A percentile compares a stretch with the other conserved stretches of the same genome.
Evolutionary conservation across 768 basidiomycete species (phyloP).

Genomic region (Pisolithus microcarpus): DNA sequence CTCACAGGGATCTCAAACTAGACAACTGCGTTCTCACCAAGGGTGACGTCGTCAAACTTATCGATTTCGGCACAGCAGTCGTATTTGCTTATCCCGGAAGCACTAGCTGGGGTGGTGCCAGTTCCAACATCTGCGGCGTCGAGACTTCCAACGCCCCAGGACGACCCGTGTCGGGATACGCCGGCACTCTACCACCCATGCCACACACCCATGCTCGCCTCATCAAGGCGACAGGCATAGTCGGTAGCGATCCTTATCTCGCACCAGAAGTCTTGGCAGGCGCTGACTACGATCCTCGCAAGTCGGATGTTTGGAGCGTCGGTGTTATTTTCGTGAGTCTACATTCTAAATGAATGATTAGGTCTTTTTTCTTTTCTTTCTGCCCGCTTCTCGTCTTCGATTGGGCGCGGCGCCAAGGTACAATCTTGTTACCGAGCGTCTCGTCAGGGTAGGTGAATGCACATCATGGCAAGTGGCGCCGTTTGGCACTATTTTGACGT

Average conservation of each 20-base stretch:
- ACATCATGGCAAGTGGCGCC: no score
- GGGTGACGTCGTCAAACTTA: constrained; percentile 92
- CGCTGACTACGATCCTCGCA: constrained; percentile 86
- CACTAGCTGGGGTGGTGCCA: constrained; percentile 36
- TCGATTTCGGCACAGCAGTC: constrained; percentile 99
- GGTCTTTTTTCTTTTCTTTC: background rate
- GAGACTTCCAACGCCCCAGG: background rate
- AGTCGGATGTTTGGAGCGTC: constrained; percentile 97
- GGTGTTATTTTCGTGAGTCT: constrained; percentile 88
- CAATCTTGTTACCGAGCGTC: no score
- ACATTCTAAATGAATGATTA: background rate
- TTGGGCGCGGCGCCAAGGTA: background rate
- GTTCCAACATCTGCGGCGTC: constrained; percentile 8
- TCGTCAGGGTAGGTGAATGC: no score
- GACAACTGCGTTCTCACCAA: constrained; percentile 99
- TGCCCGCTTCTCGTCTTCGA: background rate
- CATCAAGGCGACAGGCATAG: constrained; percentile 77
- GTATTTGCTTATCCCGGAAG: constrained; percentile 99
- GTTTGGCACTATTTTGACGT: no score
- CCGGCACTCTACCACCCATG: constrained; percentile 15
- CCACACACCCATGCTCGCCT: constrained; percentile 36
- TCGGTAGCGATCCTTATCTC: constrained; percentile 96
- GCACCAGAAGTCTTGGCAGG: constrained; percentile 88
- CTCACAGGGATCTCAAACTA: constrained; percentile 97
- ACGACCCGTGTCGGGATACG: constrained; percentile 15